phyloP scores from a whole-genome alignment of 768 basidiomycete species.

The Boletus patriciae region DNA sequence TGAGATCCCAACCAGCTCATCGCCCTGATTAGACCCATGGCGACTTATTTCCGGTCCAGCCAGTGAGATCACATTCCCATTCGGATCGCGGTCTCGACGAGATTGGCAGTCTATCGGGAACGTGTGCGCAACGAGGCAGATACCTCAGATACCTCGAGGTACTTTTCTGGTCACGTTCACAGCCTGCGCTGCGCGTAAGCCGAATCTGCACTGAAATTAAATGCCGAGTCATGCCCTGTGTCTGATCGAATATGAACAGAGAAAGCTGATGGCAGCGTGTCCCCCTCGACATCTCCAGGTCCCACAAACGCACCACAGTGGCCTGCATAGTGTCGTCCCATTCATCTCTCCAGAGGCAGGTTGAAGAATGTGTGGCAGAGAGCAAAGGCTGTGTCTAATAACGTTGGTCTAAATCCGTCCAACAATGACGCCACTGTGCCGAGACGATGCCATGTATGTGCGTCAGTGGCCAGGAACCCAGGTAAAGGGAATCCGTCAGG shows the following conservation, averaged over 20 bases:
- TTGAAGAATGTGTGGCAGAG: neutral
- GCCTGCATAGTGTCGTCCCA: neutral
- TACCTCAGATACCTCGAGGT: conserved; percentile 11
- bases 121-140: conserved; percentile 34
- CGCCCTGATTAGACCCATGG: conserved; percentile 28
- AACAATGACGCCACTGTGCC: conserved; percentile 10
- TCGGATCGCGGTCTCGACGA: conserved; percentile 26
- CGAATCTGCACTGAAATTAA: conserved; percentile 19
- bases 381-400: neutral
- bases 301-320: conserved; percentile 7
- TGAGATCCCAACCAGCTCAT: conserved; percentile 13
- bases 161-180: conserved; percentile 5
- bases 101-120: conserved; percentile 28
- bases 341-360: neutral
- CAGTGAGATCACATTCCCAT: conserved; percentile 12
- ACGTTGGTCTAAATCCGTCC: neutral
- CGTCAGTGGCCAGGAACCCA: conserved; percentile 19
- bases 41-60: conserved; percentile 32
- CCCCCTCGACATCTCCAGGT: neutral
- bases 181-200: conserved; percentile 12
- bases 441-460: conserved; percentile 13
- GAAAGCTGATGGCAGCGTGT: conserved; percentile 11
- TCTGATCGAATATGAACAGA: conserved; percentile 2
- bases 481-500: neutral
- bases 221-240: conserved; percentile 15